Base-by-base conservation (phyloP, 805 yeast species). In the Jamesozyma hellenica region DNA sequence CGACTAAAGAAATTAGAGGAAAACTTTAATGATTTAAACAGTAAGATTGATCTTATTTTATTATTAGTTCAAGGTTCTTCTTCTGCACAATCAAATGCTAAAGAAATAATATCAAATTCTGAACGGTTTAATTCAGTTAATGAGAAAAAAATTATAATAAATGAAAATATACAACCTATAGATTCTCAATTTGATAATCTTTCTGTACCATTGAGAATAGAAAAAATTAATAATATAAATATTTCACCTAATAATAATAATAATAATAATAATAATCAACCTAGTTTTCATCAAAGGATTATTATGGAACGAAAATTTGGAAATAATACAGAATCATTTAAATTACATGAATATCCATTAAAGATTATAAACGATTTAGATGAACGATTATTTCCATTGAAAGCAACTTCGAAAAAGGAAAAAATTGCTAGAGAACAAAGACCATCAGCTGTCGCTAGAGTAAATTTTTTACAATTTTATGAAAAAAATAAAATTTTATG, bases 381-480 rank as follows among this genome's bases (percentile, higher is more conserved):
- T 46, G 57, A 58, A 28, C 53, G 60, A 18, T 47, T 70, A 25
- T 68, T 68, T 38, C 65, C 68, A 8, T 49, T 50, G 3, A 48
- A 43, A 23, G 55, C 55, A 2, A 48, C 47, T 11, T 55, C 62
- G 1, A 51, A 50, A 36, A 39, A 46, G 19, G 65, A 56, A 16
- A 42, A 42, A 13, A 32, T 52, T 3, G 64, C 58, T 13, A 51
- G 55, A 41, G 53, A 56, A 16, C 62, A 59, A 40, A 44, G 65
- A 33, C 64, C 65, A 7, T 58, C 55, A 43, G 62, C 60, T 3
- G 63, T 60, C 0, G 65, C 65, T 8, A 48, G 72, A 45, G 61
- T 65, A 13, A 70, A 70, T 39, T 74, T 76, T 45, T 41, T 70
- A 29, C 52, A 58, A 35, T 74, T 74, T 54, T 74, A 68, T 46